Evolutionary conservation across 2,329 filamentous ascomycete species (phyloP).

Genomic region (Pseudogymnoascus sp.): DNA sequence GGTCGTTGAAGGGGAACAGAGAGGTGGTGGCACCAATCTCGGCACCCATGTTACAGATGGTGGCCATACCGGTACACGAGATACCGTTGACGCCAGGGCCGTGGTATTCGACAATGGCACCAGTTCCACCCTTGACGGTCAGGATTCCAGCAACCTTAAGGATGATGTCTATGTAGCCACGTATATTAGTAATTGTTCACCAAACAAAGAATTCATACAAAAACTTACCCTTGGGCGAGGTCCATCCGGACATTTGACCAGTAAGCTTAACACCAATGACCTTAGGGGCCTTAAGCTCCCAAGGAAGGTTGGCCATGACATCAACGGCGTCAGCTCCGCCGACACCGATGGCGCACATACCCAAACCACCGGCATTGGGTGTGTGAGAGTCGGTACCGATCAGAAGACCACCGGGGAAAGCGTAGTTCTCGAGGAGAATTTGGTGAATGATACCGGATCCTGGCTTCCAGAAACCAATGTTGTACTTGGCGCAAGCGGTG

Average conservation of each 20-base stretch:
- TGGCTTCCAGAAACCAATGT: conserved; percentile 99
- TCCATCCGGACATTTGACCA: conserved; percentile 83
- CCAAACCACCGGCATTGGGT: conserved; percentile 91
- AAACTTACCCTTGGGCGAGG: conserved; percentile 74
- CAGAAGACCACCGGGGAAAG: conserved; percentile 94
- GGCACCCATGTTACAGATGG: conserved; percentile 64
- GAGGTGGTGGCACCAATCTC: conserved; percentile 83
- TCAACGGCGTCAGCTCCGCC: conserved; percentile 98
- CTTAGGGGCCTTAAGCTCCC: conserved; percentile 98
- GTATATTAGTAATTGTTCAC: not conserved
- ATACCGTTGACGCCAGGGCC: conserved; percentile 66
- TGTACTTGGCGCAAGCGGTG: conserved; percentile 93
- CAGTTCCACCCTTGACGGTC: conserved; percentile 96
- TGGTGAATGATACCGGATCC: conserved; percentile 99
- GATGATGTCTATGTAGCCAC: conserved; percentile 64
- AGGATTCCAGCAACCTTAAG: conserved; percentile 94
- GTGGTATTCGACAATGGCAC: conserved; percentile 74
- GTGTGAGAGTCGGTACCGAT: conserved; percentile 98
- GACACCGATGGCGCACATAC: conserved; percentile 91
- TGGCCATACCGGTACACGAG: conserved; percentile 80
- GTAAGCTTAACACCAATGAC: conserved; percentile 94
- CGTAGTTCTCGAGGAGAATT: conserved; percentile 97
- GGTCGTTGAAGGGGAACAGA: conserved; percentile 94
- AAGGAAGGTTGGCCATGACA: conserved; percentile 93
- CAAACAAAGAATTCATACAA: conserved; percentile 8